Base-by-base conservation (phyloP, 331 rosid species). In the Quercus lobata region DNA sequence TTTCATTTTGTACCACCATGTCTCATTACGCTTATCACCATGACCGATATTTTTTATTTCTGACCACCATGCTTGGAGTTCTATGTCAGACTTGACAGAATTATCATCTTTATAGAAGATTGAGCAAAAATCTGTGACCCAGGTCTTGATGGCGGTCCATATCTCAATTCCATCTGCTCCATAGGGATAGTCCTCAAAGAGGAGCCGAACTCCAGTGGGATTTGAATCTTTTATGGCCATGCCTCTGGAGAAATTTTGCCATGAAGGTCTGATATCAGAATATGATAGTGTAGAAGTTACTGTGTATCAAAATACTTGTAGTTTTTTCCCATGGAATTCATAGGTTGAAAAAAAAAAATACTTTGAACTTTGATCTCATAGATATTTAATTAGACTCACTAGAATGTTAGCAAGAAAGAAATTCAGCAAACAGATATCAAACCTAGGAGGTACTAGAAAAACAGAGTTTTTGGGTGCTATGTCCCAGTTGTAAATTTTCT, bases 11-110 rank as follows among this genome's bases (percentile, higher is more conserved):
- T 78, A 69, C 97, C 93, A 91, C 90, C 91, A 82, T 9, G 75
- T 55, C 52, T 88, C 88, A 4, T 55, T 37, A 25, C 79, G 56
- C 79, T 86, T 91, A 74, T 93, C 97, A 2, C 88, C 84, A 1
- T 93, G 97, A 60, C 97, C 92, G 1, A 86, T 78, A 68, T 83
- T 62, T 86, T 27, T 79, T 54, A 93, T 88, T 80, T 93, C 97
- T 5, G 82, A 63, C 97, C 97, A 88, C 97, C 97, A 93, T 27
- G 89, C 78, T 76, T 91, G 94, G 80, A 91, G 85, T 74, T 91
- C 97, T 32, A 71, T 72, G 73, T 93, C 97, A 53, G 84, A 57
- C 76, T 41, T 44, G 18, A 91, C 84, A 57, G 87, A 81, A 29
- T 78, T 77, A 4, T 87, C 86, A 8, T 86, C 87, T 76, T 80